Evolutionary conservation across 1,284 basidiomycete genomes (phyloP).

Genomic region (Tylopilus sp.): DNA sequence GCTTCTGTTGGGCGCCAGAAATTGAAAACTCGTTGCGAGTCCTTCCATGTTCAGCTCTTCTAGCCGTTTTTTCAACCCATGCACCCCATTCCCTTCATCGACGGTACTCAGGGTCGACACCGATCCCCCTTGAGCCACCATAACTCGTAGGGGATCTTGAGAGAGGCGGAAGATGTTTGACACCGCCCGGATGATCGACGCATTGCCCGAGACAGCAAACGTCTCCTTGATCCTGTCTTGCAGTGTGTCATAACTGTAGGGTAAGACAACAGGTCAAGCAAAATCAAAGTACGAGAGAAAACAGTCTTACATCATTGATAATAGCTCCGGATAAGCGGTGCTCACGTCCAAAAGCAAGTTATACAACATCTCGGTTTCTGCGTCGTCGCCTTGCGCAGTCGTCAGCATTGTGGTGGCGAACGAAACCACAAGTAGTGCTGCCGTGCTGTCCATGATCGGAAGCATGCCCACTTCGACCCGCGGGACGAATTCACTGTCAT

Average conservation of each 20-base stretch:
- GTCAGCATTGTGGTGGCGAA: constrained; percentile 75
- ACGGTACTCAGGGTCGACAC: constrained; percentile 62
- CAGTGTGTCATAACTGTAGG: constrained; percentile 67
- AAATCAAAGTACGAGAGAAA: constrained; percentile 6
- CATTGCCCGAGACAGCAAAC: constrained; percentile 70
- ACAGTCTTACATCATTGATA: constrained; percentile 66
- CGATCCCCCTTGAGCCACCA: constrained; percentile 45
- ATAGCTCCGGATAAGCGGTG: constrained; percentile 64
- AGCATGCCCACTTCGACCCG: constrained; percentile 56
- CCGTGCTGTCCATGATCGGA: constrained; percentile 61
- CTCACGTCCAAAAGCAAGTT: constrained; percentile 75
- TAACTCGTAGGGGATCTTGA: constrained; percentile 48
- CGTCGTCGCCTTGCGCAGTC: constrained; percentile 77
- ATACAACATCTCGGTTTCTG: constrained; percentile 80
- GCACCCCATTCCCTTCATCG: constrained; percentile 43
- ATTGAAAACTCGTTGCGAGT: constrained; percentile 63
- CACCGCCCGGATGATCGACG: constrained; percentile 66
- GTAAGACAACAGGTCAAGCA: constrained; percentile 10
- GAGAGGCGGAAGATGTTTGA: constrained; percentile 73
- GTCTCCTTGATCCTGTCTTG: constrained; percentile 78
- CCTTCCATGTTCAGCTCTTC: constrained; percentile 72
- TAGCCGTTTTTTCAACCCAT: constrained; percentile 37
- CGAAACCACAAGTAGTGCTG: constrained; percentile 71
- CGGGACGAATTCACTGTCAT: constrained; percentile 50
- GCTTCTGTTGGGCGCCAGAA: constrained; percentile 55